Percentiles rank a stretch among this genome's conserved stretches.
Evolutionary conservation across 169 alveolate genomes (phyloP).

Genomic region (Sarcocystis neurona): DNA sequence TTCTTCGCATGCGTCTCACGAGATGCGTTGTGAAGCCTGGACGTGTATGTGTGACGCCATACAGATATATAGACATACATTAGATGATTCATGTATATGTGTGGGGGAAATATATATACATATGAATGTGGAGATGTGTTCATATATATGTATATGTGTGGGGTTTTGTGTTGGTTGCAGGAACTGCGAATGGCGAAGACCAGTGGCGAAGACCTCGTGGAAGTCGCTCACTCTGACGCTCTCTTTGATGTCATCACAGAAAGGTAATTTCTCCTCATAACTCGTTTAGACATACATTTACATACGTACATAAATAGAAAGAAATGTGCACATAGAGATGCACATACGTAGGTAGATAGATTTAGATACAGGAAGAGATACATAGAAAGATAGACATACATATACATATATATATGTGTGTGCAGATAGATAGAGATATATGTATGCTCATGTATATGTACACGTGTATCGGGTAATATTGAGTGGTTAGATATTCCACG

Average conservation of each 20-base stretch:
- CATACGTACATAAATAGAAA: constrained; percentile 22
- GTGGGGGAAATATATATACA: no score
- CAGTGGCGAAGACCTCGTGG: neutral
- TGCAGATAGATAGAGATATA: neutral
- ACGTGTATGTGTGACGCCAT: no score
- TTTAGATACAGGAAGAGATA: neutral
- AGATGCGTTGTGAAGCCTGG: no score
- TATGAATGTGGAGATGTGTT: no score
- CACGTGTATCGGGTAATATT: no score
- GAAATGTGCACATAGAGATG: no score
- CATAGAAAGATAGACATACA: neutral
- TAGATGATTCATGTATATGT: no score
- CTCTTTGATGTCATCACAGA: neutral
- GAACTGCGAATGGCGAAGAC: neutral
- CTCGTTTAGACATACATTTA: neutral
- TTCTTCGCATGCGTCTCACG: no score
- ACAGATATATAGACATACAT: no score
- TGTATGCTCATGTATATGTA: no score
- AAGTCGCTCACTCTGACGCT: neutral
- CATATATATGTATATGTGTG: no score
- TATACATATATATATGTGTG: neutral
- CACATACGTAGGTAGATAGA: neutral
- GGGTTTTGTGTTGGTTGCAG: neutral
- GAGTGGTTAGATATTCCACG: no score
- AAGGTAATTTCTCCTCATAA: neutral